Evolutionary conservation across 768 basidiomycete species (phyloP).

Genomic region (Lentinula aciculospora): DNA sequence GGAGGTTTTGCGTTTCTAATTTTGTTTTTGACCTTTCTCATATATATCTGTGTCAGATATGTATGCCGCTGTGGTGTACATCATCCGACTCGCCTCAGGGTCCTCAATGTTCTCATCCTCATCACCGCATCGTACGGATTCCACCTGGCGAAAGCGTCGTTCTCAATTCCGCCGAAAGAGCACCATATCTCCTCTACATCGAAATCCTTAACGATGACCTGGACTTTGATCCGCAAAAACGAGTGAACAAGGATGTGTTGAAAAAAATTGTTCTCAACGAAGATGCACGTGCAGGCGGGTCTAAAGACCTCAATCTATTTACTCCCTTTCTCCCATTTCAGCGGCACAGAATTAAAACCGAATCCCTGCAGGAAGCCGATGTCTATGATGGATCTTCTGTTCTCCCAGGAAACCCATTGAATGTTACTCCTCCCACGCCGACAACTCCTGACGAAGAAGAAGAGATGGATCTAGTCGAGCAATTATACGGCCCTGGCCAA

Average conservation of each 20-base stretch:
- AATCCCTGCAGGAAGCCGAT: conserved; percentile 22
- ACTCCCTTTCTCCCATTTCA: conserved; percentile 14
- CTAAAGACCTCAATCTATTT: conserved; percentile 49
- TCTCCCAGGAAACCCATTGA: conserved; percentile 15
- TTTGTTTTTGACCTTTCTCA: not conserved
- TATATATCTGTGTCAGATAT: conserved; percentile 43
- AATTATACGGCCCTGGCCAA: conserved; percentile 79
- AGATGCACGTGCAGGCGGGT: conserved; percentile 50
- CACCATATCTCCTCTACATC: conserved; percentile 87
- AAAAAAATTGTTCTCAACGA: conserved; percentile 71
- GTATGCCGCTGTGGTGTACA: conserved; percentile 84
- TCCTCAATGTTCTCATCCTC: conserved; percentile 47
- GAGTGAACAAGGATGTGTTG: conserved; percentile 82
- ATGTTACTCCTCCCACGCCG: conserved; percentile 16
- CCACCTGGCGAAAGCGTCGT: conserved; percentile 98
- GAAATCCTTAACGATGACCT: conserved; percentile 89
- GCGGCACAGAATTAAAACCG: conserved; percentile 16
- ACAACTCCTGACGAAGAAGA: conserved; percentile 42
- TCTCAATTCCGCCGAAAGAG: conserved; percentile 94
- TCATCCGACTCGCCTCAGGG: conserved; percentile 56
- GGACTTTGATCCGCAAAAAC: conserved; percentile 83
- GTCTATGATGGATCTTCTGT: conserved; percentile 20
- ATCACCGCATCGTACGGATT: conserved; percentile 94
- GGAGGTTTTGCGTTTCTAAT: conserved; percentile 49
- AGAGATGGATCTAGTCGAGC: conserved; percentile 96